Percentiles rank a stretch among this genome's conserved stretches.
These are phyloP conservation scores for Smithsoniella earleae DNA, from an alignment of 163 green algal species.

Conservation along the genomic window DNA sequence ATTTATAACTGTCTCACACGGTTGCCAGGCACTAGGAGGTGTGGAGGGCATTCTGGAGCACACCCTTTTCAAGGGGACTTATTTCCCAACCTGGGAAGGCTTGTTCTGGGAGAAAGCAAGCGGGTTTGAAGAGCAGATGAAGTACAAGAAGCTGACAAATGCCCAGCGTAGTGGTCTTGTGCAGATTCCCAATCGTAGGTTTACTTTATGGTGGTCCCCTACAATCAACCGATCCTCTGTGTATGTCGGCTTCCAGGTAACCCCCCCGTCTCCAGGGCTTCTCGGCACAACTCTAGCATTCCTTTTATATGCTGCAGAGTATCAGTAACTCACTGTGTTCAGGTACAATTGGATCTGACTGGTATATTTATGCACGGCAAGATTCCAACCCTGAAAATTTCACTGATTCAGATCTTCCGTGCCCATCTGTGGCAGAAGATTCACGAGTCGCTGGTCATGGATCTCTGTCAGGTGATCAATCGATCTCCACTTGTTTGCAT, in stretches of 20 bases:
- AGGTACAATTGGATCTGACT: conserved; percentile 98
- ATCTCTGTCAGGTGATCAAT: conserved; percentile 44
- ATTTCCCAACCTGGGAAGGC: conserved; percentile 99
- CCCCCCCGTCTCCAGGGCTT: too few relatives aligned
- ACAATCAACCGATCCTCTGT: conserved; percentile 94
- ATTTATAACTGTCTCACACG: too few relatives aligned
- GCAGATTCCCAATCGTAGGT: conserved; percentile 99
- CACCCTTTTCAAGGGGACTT: conserved; percentile 99
- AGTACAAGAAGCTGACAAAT: conserved; percentile 99
- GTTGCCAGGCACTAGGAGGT: conserved; percentile 88
- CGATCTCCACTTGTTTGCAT: not conserved
- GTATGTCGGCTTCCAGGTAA: conserved; percentile 99
- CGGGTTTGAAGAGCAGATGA: conserved; percentile 98
- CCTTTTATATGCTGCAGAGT: too few relatives aligned
- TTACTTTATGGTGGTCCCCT: conserved; percentile 98
- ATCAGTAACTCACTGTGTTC: not conserved
- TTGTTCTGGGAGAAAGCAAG: conserved; percentile 93
- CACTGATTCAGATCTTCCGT: conserved; percentile 98
- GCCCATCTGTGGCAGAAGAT: conserved; percentile 99
- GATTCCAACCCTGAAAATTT: conserved; percentile 99
- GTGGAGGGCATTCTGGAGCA: conserved; percentile 99
- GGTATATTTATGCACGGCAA: conserved; percentile 99
- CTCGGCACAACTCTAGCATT: too few relatives aligned
- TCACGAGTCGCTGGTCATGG: conserved; percentile 96
- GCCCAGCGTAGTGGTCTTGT: conserved; percentile 94